Conservation (phyloP, 2,329 filamentous ascomycete species). For the Blumeriella jaapii region DNA sequence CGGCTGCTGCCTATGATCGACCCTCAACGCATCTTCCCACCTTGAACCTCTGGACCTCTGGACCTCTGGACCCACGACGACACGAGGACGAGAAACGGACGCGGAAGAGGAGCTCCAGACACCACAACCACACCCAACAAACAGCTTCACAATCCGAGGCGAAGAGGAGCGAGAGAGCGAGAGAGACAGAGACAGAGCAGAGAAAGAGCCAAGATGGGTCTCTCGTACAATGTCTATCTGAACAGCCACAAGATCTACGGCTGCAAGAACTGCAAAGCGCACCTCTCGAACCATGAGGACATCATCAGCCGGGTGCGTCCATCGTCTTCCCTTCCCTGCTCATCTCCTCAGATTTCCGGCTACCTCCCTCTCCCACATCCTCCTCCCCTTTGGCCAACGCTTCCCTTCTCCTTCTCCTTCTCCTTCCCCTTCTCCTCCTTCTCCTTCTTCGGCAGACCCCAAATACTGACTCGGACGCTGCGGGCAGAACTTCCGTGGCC, state of each 20-base stretch:
- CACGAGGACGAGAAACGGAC: too few relatives aligned
- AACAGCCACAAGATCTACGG: constrained; percentile 80
- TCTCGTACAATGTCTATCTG: constrained; percentile 86
- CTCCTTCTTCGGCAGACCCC: not conserved
- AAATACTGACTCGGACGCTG: not conserved
- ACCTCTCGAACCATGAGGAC: constrained; percentile 88
- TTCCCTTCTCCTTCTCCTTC: constrained; percentile 3
- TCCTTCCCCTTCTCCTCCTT: constrained; percentile 4
- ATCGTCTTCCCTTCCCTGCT: constrained; percentile 1
- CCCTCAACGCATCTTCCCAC: too few relatives aligned
- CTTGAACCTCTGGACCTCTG: too few relatives aligned
- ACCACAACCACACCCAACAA: too few relatives aligned
- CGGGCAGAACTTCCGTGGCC: constrained; percentile 97
- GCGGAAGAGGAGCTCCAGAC: too few relatives aligned
- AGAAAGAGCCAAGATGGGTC: constrained; percentile 51
- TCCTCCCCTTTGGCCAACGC: too few relatives aligned
- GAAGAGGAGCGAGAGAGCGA: not conserved
- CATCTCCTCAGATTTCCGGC: not conserved
- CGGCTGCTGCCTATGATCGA: too few relatives aligned
- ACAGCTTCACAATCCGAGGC: not conserved
- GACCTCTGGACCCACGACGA: too few relatives aligned
- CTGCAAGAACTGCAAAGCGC: constrained; percentile 90
- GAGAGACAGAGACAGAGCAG: constrained; percentile 1
- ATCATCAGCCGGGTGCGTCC: constrained; percentile 78
- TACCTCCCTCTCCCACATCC: too few relatives aligned